These are phyloP conservation scores for Laburnicola sp. DNA, from an alignment of 2,329 filamentous ascomycete genomes.

Conservation along the genomic window DNA sequence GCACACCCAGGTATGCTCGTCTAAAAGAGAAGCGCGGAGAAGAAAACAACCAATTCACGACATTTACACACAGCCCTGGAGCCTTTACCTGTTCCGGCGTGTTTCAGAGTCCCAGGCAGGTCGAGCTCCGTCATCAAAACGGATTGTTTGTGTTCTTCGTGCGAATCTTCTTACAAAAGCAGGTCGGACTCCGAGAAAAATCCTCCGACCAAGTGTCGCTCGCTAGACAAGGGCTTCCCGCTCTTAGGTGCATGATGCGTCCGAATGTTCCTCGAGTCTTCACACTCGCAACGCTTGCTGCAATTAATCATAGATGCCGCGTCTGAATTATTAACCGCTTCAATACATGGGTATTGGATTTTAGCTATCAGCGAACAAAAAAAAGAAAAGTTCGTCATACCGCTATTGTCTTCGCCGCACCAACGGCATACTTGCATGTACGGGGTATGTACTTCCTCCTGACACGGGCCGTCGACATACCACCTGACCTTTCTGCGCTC, in stretches of 20 bases:
- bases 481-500: no score
- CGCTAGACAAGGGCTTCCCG: not conserved
- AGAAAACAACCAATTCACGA: no score
- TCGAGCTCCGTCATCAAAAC: not conserved
- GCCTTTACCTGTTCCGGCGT: no score
- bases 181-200: conserved; percentile 4
- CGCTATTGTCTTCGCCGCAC: no score
- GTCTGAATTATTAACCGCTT: not conserved
- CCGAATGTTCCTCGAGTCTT: not conserved
- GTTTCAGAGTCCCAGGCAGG: not conserved
- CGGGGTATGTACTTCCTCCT: not conserved
- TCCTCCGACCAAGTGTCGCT: conserved; percentile 3
- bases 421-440: no score
- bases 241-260: conserved; percentile 1
- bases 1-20: no score
- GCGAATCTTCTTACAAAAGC: not conserved
- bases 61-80: no score
- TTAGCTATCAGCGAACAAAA: no score
- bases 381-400: no score
- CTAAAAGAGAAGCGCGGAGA: no score
- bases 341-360: no score
- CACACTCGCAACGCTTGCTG: not conserved
- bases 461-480: no score
- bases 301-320: not conserved
- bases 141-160: not conserved